Evolutionary conservation across 2,329 filamentous ascomycete genomes (phyloP), one percentile per base, ranked within the genome.

Genomic region (Didymella glomerata): DNA sequence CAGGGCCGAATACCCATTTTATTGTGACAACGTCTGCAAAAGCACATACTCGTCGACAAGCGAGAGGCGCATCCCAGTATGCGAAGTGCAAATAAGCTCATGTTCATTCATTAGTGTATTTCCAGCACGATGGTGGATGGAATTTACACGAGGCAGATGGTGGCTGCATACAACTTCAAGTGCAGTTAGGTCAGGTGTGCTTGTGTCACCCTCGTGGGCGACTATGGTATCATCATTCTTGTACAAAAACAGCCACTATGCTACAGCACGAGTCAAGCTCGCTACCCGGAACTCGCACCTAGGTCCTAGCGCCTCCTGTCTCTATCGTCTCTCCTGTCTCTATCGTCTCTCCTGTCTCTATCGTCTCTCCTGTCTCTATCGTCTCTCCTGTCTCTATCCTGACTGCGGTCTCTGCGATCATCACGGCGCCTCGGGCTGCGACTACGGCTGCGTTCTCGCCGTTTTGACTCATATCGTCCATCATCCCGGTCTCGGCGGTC

Each of bases 311-410:
- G n/a, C n/a, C 72, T 64, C 14, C 73, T 70, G 22, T 79, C 76
- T 30, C 76, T 68, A 54, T 81, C 75, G 44, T 75, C 72, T 32
- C 74, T 77, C 60, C 76, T 73, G 55, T 78, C 72, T 34, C 79
- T 74, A 63, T 81, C 78, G 46, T 77, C 74, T 67, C 73, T 77
- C 45, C 75, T 71, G 44, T 78, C 71, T 48, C 68, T 68, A n/a
- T n/a, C n/a, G n/a, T n/a, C n/a, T n/a, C 72, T 64, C 14, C 73
- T 70, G 22, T 79, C 76, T 30, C 76, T 68, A 54, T 81, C 75
- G 44, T 75, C 72, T 32, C 74, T 77, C 60, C 76, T 73, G 55
- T 78, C 72, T 34, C 79, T 74, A 63, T 81, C 78, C 46, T 77
- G 74, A 67, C 73, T 77, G 47, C 75, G 71, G 44, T 78, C 71